phyloP scores from a whole-genome alignment of 768 basidiomycete genomes.

The Collybia nuda region DNA sequence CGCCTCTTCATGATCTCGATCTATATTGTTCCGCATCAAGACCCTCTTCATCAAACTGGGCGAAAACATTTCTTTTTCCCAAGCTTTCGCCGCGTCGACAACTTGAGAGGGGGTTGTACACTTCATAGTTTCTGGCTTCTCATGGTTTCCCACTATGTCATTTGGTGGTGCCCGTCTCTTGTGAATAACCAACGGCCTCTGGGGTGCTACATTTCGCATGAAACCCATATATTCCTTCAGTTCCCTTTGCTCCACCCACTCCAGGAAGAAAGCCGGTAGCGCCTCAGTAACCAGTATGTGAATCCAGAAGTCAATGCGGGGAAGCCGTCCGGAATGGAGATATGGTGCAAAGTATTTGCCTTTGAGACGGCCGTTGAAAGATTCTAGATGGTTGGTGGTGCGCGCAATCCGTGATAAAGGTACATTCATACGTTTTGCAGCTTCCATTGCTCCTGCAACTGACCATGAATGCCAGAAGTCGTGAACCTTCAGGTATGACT shows the following conservation, averaged over 20 bases:
- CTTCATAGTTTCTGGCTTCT: too few relatives aligned
- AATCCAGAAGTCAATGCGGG: slow-evolving; percentile 18
- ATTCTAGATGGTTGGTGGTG: slow-evolving; percentile 35
- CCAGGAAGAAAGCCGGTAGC: slow-evolving; percentile 19
- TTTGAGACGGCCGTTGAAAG: slow-evolving; percentile 31
- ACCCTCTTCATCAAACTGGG: too few relatives aligned
- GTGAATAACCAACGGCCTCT: too few relatives aligned
- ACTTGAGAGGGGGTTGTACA: too few relatives aligned
- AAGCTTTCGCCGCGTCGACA: too few relatives aligned
- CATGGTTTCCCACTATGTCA: too few relatives aligned
- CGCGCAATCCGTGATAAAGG: slow-evolving; percentile 19
- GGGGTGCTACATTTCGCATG: not conserved
- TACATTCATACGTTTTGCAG: slow-evolving; percentile 19
- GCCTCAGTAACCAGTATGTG: slow-evolving; percentile 15
- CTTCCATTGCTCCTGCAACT: slow-evolving; percentile 20
- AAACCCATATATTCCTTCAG: not conserved
- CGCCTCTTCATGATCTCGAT: too few relatives aligned
- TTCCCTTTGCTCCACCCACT: not conserved
- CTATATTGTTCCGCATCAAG: too few relatives aligned
- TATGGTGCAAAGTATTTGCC: slow-evolving; percentile 21
- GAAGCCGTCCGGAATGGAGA: slow-evolving; percentile 17
- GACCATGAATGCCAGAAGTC: slow-evolving; percentile 30
- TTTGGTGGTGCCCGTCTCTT: too few relatives aligned
- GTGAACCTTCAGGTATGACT: slow-evolving; percentile 10
- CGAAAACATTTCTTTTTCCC: too few relatives aligned